phyloP scores from a whole-genome alignment of 352 stramenopile genomes.

The Pythium vanterpoolii region DNA sequence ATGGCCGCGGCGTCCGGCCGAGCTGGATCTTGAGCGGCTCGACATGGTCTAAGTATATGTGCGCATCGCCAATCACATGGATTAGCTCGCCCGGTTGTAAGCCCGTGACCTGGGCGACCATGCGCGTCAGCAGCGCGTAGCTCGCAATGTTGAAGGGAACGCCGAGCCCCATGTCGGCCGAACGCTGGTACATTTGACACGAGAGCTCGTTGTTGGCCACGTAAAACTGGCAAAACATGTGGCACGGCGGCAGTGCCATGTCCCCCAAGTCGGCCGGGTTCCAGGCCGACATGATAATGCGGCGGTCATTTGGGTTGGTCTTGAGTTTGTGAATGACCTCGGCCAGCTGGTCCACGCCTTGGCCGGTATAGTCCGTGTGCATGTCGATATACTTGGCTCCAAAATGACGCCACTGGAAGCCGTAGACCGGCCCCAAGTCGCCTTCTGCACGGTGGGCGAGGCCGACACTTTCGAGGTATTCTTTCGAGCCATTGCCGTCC shows the following conservation, averaged over 20 bases:
- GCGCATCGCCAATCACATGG: constrained; percentile 98
- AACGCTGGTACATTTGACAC: constrained; percentile 99
- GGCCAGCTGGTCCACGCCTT: constrained; percentile 98
- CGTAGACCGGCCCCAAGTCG: constrained; percentile 96
- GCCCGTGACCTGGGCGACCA: constrained; percentile 94
- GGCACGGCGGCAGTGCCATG: constrained; percentile 99
- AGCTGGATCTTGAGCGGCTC: constrained; percentile 97
- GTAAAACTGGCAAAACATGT: constrained; percentile 99
- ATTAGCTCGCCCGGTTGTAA: constrained; percentile 97
- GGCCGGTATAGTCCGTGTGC: constrained; percentile 96
- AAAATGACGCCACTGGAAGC: constrained; percentile 99
- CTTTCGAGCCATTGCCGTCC: constrained; percentile 98
- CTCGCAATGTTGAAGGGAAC: constrained; percentile 99
- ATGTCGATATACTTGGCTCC: constrained; percentile 98
- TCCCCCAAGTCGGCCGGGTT: constrained; percentile 95
- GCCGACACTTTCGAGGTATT: constrained; percentile 93
- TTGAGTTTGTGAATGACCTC: constrained; percentile 98
- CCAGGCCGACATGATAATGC: constrained; percentile 99
- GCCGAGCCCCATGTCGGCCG: constrained; percentile 98
- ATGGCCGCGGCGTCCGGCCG: constrained; percentile 88
- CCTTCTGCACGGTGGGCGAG: constrained; percentile 94
- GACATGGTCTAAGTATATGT: constrained; percentile 99
- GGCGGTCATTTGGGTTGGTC: constrained; percentile 95
- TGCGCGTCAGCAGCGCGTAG: constrained; percentile 96
- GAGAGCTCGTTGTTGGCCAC: constrained; percentile 79